Evolutionary conservation across 1,139 yeast genomes (phyloP).

Genomic region (Saccharomyces uvarum): DNA sequence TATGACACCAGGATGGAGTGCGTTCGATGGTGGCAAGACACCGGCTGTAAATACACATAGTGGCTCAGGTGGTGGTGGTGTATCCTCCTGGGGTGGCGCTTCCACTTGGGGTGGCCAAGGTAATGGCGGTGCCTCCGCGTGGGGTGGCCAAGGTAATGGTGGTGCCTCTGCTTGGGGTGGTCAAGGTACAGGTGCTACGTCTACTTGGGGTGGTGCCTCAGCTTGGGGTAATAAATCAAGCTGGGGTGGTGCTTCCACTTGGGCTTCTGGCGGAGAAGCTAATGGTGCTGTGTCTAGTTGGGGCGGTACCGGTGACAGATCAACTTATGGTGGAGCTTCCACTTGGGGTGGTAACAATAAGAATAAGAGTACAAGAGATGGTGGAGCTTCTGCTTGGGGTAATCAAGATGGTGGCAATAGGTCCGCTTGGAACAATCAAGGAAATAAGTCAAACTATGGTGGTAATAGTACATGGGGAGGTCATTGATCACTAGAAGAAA

Average conservation of each 20-base stretch:
- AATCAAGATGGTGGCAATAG: conserved; percentile 32
- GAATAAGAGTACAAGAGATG: conserved; percentile 11
- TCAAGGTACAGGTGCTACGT: conserved; percentile 33
- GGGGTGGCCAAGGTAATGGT: conserved; percentile 30
- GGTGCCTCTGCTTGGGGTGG: conserved; percentile 25
- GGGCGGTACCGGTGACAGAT: conserved; percentile 25
- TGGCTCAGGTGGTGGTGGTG: conserved; percentile 38
- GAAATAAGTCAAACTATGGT: conserved; percentile 23
- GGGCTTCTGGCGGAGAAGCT: conserved; percentile 30
- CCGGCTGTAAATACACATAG: conserved; percentile 41
- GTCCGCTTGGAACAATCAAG: conserved; percentile 38
- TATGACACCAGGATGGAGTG: conserved; percentile 47
- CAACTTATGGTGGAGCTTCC: conserved; percentile 31
- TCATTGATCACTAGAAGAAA: conserved; percentile 7
- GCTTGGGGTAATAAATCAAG: conserved; percentile 38
- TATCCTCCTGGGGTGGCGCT: conserved; percentile 45
- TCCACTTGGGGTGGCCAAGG: conserved; percentile 47
- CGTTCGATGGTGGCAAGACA: conserved; percentile 40
- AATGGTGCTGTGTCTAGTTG: conserved; percentile 31
- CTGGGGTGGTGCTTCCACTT: conserved; percentile 33
- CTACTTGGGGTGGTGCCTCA: conserved; percentile 38
- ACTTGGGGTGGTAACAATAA: conserved; percentile 27
- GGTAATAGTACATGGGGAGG: conserved; percentile 29
- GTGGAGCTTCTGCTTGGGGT: conserved; percentile 29
- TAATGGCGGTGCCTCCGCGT: conserved; percentile 39